phyloP scores from a whole-genome alignment of 1,284 basidiomycete genomes.

The Ceratobasidium sp. region DNA sequence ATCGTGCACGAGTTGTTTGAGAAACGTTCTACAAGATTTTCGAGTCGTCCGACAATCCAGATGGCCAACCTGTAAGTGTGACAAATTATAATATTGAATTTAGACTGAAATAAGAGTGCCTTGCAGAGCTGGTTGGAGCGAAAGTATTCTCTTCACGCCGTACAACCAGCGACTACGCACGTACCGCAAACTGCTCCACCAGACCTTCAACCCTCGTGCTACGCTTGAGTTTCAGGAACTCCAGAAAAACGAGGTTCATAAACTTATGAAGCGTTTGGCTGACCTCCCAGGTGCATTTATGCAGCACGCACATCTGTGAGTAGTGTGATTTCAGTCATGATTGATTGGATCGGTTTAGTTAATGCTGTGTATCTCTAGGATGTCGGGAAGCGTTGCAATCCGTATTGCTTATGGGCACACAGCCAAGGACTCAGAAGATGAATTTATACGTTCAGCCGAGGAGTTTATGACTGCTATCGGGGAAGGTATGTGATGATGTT shows the following conservation, averaged over 20 bases:
- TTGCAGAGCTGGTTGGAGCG: neutral
- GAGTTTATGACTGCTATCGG: slow-evolving; percentile 37
- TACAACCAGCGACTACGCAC: slow-evolving; percentile 10
- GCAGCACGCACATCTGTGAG: slow-evolving; percentile 38
- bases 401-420: slow-evolving; percentile 43
- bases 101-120: neutral
- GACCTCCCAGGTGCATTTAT: slow-evolving; percentile 26
- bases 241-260: slow-evolving; percentile 30
- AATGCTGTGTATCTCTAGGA: neutral
- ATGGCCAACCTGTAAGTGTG: slow-evolving; percentile 30
- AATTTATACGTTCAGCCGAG: slow-evolving; percentile 39
- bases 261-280: slow-evolving; percentile 40
- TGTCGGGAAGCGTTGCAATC: slow-evolving; percentile 38
- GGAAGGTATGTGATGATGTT: slow-evolving; percentile 7
- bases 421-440: slow-evolving; percentile 17
- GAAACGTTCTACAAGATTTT: slow-evolving; percentile 32
- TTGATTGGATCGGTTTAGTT: no score
- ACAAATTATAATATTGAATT: no score
- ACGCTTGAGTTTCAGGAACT: slow-evolving; percentile 43
- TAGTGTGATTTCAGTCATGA: neutral
- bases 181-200: slow-evolving; percentile 18
- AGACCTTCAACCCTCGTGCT: slow-evolving; percentile 40
- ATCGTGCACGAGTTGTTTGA: slow-evolving; percentile 28
- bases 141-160: neutral
- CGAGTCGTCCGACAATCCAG: slow-evolving; percentile 15